Evolutionary conservation across 495 filamentous ascomycete genomes (phyloP).

Genomic region (Aspergillus carlsbadensis): DNA sequence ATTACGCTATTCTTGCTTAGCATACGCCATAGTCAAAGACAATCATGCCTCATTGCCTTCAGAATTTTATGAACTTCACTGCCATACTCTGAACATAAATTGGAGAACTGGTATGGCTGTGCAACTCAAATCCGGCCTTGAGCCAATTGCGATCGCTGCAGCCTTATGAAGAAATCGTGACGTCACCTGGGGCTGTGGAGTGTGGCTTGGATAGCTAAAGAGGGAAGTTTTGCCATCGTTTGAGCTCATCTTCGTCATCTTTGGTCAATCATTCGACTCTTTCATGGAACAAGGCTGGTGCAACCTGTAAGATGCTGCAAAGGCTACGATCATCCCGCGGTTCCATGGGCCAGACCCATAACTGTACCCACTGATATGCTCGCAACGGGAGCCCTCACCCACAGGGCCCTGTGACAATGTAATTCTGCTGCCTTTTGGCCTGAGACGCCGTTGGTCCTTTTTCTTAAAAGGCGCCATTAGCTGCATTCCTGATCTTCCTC

Average conservation of each 20-base stretch:
- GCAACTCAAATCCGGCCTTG: background rate
- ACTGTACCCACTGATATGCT: conserved; percentile 19
- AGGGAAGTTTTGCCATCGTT: background rate
- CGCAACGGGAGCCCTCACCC: conserved; percentile 7
- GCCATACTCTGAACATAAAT: background rate
- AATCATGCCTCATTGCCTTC: too few relatives aligned
- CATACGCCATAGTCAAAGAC: too few relatives aligned
- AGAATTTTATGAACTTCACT: too few relatives aligned
- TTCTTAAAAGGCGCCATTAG: background rate
- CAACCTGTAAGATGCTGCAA: conserved; percentile 9
- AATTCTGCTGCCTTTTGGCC: conserved; percentile 23
- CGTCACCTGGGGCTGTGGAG: conserved; percentile 3
- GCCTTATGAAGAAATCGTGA: background rate
- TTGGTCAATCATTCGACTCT: conserved; percentile 16
- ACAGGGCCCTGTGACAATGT: conserved; percentile 16
- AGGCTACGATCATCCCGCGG: background rate
- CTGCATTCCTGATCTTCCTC: background rate
- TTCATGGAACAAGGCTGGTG: background rate
- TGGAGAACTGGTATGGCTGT: background rate
- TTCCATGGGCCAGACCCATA: background rate
- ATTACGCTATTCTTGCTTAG: too few relatives aligned
- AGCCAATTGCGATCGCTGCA: background rate
- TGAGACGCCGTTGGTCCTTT: background rate
- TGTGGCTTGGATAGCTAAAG: conserved; percentile 1
- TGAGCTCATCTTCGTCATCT: conserved; percentile 12